phyloP scores from a whole-genome alignment of 352 stramenopile species.

The Globisporangium carolinianum region DNA sequence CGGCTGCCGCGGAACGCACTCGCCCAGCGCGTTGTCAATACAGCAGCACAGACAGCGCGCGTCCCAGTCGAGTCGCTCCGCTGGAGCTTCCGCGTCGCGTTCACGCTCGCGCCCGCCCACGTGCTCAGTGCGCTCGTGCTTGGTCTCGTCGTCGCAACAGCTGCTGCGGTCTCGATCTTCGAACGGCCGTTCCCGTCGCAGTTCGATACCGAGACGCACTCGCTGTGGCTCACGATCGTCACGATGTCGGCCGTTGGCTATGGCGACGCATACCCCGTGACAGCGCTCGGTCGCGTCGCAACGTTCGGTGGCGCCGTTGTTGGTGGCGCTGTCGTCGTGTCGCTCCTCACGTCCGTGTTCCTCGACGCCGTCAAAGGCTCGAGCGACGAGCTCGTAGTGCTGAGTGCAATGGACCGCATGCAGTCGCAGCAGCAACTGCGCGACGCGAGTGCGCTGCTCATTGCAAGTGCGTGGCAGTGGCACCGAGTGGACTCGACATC shows the following conservation, averaged over 20 bases:
- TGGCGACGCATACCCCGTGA: too few species aligned
- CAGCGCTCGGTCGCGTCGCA: too few species aligned
- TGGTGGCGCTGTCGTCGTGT: too few species aligned
- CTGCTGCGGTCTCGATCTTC: conserved; percentile 45
- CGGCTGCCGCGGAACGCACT: conserved; percentile 46
- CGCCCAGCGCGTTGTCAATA: not conserved
- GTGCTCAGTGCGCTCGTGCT: conserved; percentile 41
- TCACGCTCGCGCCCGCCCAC: conserved; percentile 28
- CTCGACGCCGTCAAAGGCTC: conserved; percentile 44
- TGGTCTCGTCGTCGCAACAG: conserved; percentile 38
- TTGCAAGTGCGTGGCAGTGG: conserved; percentile 29
- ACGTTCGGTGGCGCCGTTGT: too few species aligned
- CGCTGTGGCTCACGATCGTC: too few species aligned
- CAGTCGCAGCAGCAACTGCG: conserved; percentile 31
- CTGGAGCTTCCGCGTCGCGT: conserved; percentile 51
- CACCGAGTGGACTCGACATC: not conserved
- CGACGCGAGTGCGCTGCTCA: conserved; percentile 21
- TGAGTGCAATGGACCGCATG: conserved; percentile 34
- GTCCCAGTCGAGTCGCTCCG: conserved; percentile 37
- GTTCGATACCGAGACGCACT: conserved; percentile 44
- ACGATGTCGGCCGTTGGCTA: too few species aligned
- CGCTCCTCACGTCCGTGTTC: too few species aligned
- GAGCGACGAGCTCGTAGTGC: conserved; percentile 40
- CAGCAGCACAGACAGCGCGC: not conserved
- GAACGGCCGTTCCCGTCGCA: conserved; percentile 52